Evolutionary conservation across 108 stramenopile species (phyloP).

Genomic region (Skeletonema tropicum): DNA sequence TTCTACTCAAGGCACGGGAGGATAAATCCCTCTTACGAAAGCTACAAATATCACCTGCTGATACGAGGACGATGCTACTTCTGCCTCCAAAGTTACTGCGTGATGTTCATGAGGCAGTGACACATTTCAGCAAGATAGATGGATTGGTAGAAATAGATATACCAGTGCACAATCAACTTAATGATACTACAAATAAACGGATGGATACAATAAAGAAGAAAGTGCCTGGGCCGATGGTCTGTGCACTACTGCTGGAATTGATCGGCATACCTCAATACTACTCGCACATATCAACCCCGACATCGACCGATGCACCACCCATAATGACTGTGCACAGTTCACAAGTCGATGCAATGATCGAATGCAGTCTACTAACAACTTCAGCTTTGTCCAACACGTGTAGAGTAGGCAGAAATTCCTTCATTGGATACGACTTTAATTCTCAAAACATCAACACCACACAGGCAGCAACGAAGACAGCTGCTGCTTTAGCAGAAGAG

Average conservation of each 20-base stretch:
- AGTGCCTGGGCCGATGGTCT: slow-evolving; percentile 32
- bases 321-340: slow-evolving; percentile 30
- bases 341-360: slow-evolving; percentile 35
- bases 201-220: slow-evolving; percentile 1
- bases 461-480: slow-evolving; percentile 8
- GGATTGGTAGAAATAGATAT: background rate
- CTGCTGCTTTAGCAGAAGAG: slow-evolving; percentile 36
- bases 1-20: slow-evolving; percentile 7
- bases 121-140: slow-evolving; percentile 23
- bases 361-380: slow-evolving; percentile 28
- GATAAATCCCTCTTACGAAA: slow-evolving; percentile 12
- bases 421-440: slow-evolving; percentile 38
- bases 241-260: slow-evolving; percentile 30
- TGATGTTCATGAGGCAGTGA: slow-evolving; percentile 25
- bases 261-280: slow-evolving; percentile 36
- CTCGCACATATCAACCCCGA: background rate
- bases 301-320: background rate
- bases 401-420: slow-evolving; percentile 21
- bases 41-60: slow-evolving; percentile 13
- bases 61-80: slow-evolving; percentile 23
- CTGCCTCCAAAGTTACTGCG: slow-evolving; percentile 16
- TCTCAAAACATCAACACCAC: background rate
- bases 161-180: background rate
- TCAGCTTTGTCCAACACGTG: slow-evolving; percentile 33
- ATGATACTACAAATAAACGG: background rate